Conservation (phyloP, 1,284 basidiomycete species). For the Inonotus hispidus region DNA sequence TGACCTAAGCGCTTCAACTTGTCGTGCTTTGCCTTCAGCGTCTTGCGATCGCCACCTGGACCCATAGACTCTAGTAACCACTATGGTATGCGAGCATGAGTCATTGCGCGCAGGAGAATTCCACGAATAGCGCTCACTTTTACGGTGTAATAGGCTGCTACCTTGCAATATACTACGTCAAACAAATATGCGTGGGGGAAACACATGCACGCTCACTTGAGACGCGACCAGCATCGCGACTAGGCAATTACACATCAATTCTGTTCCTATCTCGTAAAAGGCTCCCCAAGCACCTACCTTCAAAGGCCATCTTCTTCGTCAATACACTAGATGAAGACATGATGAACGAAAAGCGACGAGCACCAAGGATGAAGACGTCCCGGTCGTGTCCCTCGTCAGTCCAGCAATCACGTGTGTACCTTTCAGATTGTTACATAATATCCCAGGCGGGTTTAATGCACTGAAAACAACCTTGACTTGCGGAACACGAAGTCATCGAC, state of each 20-base stretch:
- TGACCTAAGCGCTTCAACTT: conserved; percentile 72
- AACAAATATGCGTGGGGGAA: not conserved
- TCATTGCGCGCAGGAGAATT: not conserved
- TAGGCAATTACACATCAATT: conserved; percentile 23
- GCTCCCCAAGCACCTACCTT: conserved; percentile 29
- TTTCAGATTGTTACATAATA: not conserved
- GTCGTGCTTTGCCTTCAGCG: conserved; percentile 66
- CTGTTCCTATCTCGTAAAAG: conserved; percentile 5
- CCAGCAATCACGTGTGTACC: not conserved
- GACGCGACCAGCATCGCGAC: conserved; percentile 59
- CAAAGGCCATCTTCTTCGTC: conserved; percentile 31
- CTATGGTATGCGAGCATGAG: conserved; percentile 24
- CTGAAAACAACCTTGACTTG: not conserved
- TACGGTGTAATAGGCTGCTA: conserved; percentile 46
- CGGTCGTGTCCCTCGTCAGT: not conserved
- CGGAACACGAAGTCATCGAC: not conserved
- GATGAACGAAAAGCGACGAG: not conserved
- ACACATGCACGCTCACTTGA: conserved; percentile 40
- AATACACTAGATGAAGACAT: conserved; percentile 17
- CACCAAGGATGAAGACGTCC: not conserved
- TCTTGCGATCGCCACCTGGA: conserved; percentile 49
- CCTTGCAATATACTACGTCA: conserved; percentile 27
- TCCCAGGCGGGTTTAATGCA: too few relatives aligned
- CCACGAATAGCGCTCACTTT: conserved; percentile 31
- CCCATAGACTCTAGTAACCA: conserved; percentile 43